These are phyloP conservation scores for Plectranthus barbatus DNA, from an alignment of 257 asterid genomes.

Conservation along the genomic window DNA sequence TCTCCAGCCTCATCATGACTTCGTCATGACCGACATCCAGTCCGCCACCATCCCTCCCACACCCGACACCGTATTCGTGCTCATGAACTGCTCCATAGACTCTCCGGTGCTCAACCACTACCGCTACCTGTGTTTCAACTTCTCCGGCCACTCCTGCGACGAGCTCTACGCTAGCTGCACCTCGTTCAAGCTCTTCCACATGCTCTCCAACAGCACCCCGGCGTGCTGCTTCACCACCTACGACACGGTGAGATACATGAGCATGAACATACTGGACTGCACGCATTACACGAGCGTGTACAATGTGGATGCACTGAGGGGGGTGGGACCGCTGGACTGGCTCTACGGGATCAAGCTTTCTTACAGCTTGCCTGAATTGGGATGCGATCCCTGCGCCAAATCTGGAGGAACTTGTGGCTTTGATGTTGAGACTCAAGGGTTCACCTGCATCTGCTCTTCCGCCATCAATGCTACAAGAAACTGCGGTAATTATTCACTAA, in stretches of 20 bases:
- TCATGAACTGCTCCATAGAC: constrained; percentile 76
- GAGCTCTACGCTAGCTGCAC: constrained; percentile 70
- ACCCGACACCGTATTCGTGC: constrained; percentile 71
- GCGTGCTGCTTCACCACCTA: constrained; percentile 80
- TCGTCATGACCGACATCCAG: constrained; percentile 63
- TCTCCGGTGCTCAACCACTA: constrained; percentile 84
- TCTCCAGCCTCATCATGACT: constrained; percentile 86
- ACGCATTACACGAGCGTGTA: constrained; percentile 78
- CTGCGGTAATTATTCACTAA: constrained; percentile 40
- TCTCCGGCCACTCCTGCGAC: constrained; percentile 80
- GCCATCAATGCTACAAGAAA: constrained; percentile 51
- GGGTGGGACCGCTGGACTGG: constrained; percentile 81
- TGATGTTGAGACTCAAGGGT: constrained; percentile 72
- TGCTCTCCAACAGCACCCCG: constrained; percentile 43
- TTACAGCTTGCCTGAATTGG: constrained; percentile 36
- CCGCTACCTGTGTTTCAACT: constrained; percentile 55
- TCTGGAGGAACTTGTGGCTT: constrained; percentile 83
- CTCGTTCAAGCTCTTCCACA: constrained; percentile 65
- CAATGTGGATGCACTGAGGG: constrained; percentile 47
- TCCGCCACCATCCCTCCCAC: constrained; percentile 71
- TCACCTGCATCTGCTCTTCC: constrained; percentile 60
- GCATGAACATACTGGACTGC: constrained; percentile 82
- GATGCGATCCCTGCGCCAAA: constrained; percentile 55
- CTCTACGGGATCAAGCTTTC: constrained; percentile 65
- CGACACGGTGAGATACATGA: constrained; percentile 69